phyloP scores from a whole-genome alignment of 2,329 filamentous ascomycete species.

The Penicillium sp. region DNA sequence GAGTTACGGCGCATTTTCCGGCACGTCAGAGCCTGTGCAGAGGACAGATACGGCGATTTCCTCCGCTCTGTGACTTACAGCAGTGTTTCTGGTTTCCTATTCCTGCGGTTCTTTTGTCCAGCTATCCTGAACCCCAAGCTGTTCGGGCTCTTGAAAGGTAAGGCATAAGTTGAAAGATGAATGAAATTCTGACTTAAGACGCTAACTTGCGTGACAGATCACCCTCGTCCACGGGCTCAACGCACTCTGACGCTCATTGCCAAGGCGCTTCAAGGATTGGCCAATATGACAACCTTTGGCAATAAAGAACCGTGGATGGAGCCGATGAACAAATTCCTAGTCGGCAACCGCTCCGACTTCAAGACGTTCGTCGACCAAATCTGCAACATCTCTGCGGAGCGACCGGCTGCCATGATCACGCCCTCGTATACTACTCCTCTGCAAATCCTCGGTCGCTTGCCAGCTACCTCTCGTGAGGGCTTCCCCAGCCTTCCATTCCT shows the following conservation, averaged over 20 bases:
- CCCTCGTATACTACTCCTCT: conserved; percentile 91
- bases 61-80: conserved; percentile 87
- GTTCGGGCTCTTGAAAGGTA: conserved; percentile 78
- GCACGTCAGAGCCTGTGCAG: conserved; percentile 87
- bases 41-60: conserved; percentile 93
- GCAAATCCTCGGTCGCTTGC: conserved; percentile 81
- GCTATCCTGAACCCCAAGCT: conserved; percentile 95
- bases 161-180: background rate
- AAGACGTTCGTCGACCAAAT: conserved; percentile 85
- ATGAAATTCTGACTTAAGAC: background rate
- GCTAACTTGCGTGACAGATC: conserved; percentile 57
- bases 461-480: conserved; percentile 80
- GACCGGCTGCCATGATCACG: conserved; percentile 65
- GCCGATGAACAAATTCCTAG: conserved; percentile 90
- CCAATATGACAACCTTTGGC: conserved; percentile 87
- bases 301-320: conserved; percentile 99
- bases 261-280: conserved; percentile 86
- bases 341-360: conserved; percentile 73
- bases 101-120: conserved; percentile 92
- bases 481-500: conserved; percentile 92
- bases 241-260: conserved; percentile 89
- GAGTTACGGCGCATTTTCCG: conserved; percentile 85
- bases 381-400: conserved; percentile 77
- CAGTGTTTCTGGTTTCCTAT: conserved; percentile 91
- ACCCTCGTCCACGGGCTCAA: conserved; percentile 79